Conservation (phyloP, 371 early-diverging fungal genomes). For the Rhizopus delemar region DNA sequence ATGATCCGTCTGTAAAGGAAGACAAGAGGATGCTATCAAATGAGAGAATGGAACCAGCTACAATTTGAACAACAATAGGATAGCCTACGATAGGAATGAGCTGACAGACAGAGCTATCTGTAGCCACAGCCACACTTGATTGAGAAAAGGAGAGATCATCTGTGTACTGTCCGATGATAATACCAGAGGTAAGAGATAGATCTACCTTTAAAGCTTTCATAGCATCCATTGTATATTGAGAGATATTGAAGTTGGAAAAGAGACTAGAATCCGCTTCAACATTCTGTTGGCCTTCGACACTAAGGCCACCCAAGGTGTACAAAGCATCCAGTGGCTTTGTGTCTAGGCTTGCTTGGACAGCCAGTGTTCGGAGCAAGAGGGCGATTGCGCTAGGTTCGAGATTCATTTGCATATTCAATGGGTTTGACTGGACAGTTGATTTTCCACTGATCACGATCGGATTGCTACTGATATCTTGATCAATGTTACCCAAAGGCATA, state of each 20-base stretch:
- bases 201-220: constrained; percentile 54
- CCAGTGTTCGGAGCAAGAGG: constrained; percentile 47
- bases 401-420: constrained; percentile 40
- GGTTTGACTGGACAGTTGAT: constrained; percentile 33
- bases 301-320: constrained; percentile 45
- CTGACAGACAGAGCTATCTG: constrained; percentile 46
- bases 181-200: constrained; percentile 44
- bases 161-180: constrained; percentile 55
- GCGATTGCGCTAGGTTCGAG: constrained; percentile 44
- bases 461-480: constrained; percentile 41
- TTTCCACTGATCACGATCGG: constrained; percentile 40
- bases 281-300: constrained; percentile 36
- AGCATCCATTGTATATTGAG: constrained; percentile 47
- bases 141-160: constrained; percentile 50
- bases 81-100: constrained; percentile 54
- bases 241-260: constrained; percentile 50
- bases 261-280: constrained; percentile 36
- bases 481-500: constrained; percentile 53
- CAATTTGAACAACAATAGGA: constrained; percentile 57
- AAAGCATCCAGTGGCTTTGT: constrained; percentile 51
- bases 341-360: constrained; percentile 45
- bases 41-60: constrained; percentile 47
- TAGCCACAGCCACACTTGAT: constrained; percentile 40
- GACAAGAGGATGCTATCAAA: constrained; percentile 52
- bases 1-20: constrained; percentile 42